Evolutionary conservation across 2,329 filamentous ascomycete genomes (phyloP), one percentile per base, ranked within the genome.

Genomic region (Arthrobotrys megalospora): DNA sequence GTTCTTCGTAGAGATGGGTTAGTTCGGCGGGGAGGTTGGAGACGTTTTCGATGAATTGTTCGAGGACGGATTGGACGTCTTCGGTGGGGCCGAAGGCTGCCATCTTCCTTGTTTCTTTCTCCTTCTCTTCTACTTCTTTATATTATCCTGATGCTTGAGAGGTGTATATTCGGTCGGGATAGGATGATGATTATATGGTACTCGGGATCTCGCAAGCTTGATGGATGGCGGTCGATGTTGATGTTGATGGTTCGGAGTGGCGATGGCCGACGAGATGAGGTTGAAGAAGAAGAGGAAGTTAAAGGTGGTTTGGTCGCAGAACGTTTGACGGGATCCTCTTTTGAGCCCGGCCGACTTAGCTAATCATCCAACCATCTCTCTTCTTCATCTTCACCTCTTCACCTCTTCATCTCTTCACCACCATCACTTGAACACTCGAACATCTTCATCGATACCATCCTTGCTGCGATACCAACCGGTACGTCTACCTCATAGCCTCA

Each of bases 1-100:
- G 92, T 85, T 96, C 93, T 83, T 94, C 92, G 82, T 94, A 91
- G 79, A 95, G 88, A 85, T 94, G 94, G 19, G 91, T 90, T 76
- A 96, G 90, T 85, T 96, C 93, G 80, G 93, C 91, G 79, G 92
- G 92, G 32, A 95, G 87, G 82, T 96, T 96, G 60, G 81, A 80
- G 64, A 82, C 81, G 79, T 82, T 81, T 65, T 81, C 80, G 73
- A 82, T 81, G 76, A 82, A 82, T 45, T 79, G 79, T 53, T 82
- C 81, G 12, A 82, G 80, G 43, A 82, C 81, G 19, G 81, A 81
- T 47, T 81, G 81, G 60, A 81, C 81, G 66, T 82, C 81, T 78
- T 82, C 81, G 66, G 47, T 71, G 16, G 73, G 66, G 48, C 66
- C 73, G 67, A 65, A 77, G 38, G 66, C 38, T 8, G 73, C 66